phyloP scores from a whole-genome alignment of 768 basidiomycete genomes.

The Calocybe cyanea region DNA sequence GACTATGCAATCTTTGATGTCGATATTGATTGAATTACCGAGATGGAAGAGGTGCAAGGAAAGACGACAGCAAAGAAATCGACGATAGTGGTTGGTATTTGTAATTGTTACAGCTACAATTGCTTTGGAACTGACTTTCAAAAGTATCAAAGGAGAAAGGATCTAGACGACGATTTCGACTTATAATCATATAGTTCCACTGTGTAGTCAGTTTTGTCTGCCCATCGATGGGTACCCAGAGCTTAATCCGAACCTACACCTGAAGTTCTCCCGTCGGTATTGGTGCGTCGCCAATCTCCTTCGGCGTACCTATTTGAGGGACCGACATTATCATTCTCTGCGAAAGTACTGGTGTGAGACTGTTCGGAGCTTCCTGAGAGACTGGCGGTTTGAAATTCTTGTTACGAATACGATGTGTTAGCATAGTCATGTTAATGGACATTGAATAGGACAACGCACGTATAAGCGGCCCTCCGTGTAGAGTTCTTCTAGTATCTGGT shows the following conservation, averaged over 20 bases:
- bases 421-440: background rate
- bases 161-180: conserved; percentile 66
- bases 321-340: conserved; percentile 1
- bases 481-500: conserved; percentile 82
- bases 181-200: conserved; percentile 24
- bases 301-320: conserved; percentile 4
- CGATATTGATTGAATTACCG: background rate
- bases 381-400: conserved; percentile 21
- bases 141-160: conserved; percentile 64
- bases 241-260: too few species aligned
- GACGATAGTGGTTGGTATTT: conserved; percentile 48
- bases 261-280: too few species aligned
- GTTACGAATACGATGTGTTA: background rate
- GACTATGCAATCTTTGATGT: conserved; percentile 19
- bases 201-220: background rate
- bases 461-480: conserved; percentile 76
- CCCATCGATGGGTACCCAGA: too few species aligned
- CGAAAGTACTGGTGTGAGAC: conserved; percentile 4
- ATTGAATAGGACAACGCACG: conserved; percentile 35
- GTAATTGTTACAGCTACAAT: conserved; percentile 6
- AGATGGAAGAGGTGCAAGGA: conserved; percentile 57
- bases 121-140: background rate
- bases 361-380: background rate
- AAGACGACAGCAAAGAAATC: conserved; percentile 50
- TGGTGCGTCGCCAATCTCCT: too few species aligned